Conservation (phyloP, 768 basidiomycete genomes). For the Phanerodontia chrysosporium region DNA sequence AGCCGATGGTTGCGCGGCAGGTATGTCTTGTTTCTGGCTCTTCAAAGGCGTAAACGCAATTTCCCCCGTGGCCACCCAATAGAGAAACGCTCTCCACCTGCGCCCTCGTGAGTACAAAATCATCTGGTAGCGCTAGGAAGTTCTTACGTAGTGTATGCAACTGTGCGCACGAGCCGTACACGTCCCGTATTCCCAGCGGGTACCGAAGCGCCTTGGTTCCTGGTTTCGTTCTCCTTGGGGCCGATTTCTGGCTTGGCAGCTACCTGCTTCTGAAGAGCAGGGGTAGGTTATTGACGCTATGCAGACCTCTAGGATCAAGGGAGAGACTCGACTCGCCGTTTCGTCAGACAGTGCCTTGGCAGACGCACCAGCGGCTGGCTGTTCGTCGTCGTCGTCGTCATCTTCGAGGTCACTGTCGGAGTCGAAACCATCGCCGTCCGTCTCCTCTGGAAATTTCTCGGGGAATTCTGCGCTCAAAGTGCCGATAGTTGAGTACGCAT, state of each 20-base stretch:
- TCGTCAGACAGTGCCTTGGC: no score
- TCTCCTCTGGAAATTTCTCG: neutral
- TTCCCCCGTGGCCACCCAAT: constrained; percentile 17
- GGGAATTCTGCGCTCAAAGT: neutral
- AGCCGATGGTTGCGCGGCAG: neutral
- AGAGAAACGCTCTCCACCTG: constrained; percentile 12
- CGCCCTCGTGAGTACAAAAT: neutral
- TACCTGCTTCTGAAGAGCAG: no score
- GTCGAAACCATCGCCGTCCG: neutral
- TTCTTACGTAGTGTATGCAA: neutral
- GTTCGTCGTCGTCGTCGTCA: neutral
- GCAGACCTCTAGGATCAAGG: neutral
- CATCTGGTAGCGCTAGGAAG: neutral
- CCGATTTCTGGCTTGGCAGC: neutral
- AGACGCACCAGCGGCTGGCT: no score
- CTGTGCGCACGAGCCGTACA: neutral
- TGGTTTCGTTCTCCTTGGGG: neutral
- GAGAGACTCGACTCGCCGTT: no score
- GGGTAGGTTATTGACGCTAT: neutral
- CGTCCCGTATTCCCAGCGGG: neutral
- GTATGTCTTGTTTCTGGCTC: constrained; percentile 1
- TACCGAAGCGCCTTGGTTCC: neutral
- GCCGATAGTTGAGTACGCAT: neutral
- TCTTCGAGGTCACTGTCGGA: constrained; percentile 10
- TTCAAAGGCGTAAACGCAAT: constrained; percentile 15